Percentiles rank a stretch among this genome's conserved stretches.
Evolutionary conservation across 2,329 filamentous ascomycete genomes (phyloP).

Genomic region (Aspergillus sp.): DNA sequence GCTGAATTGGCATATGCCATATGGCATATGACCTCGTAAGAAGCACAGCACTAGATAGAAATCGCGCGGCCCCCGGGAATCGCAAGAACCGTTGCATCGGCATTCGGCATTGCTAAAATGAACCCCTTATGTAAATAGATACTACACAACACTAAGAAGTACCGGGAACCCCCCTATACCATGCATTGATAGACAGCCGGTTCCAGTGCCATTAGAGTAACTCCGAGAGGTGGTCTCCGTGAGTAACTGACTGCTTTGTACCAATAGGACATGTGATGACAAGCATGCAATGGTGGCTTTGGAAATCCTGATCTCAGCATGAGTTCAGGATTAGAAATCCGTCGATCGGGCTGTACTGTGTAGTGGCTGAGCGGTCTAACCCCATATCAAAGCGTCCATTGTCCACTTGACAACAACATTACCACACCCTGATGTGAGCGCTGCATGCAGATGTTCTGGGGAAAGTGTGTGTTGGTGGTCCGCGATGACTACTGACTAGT

Average conservation of each 20-base stretch:
- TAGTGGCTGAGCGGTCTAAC: background rate
- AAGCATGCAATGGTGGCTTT: background rate
- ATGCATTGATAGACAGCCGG: background rate
- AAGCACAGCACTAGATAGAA: background rate
- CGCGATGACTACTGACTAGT: too few relatives aligned
- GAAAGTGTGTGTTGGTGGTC: background rate
- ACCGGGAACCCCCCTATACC: background rate
- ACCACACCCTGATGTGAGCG: constrained; percentile 3
- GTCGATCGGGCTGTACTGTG: background rate
- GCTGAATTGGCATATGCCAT: background rate
- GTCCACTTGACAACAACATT: background rate
- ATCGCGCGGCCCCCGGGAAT: background rate
- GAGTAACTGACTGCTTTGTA: background rate
- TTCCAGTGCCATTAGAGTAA: background rate
- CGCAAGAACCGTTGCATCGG: background rate
- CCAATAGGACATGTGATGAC: too few relatives aligned
- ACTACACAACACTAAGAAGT: background rate
- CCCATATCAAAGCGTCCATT: background rate
- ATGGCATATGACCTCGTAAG: background rate
- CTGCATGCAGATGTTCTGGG: constrained; percentile 3
- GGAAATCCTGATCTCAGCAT: background rate
- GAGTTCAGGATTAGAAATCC: background rate
- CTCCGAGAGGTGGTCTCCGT: background rate
- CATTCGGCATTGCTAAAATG: background rate
- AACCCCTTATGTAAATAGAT: background rate